Conservation (phyloP, 192 early-diverging fungal genomes). For the Chytriomyces hyalinus region DNA sequence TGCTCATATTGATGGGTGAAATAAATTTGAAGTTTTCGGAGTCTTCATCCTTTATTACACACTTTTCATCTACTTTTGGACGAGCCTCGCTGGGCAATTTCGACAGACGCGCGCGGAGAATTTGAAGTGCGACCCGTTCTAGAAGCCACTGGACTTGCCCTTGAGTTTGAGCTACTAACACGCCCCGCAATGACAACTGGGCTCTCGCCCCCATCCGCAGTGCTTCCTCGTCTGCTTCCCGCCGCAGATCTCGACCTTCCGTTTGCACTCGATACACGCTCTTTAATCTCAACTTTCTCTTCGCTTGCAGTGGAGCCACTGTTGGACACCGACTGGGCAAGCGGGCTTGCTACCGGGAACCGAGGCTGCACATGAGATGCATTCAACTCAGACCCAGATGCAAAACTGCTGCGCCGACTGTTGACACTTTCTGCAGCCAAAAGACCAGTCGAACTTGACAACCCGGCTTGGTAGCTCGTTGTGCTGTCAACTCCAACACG, state of each 20-base stretch:
- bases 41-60: too few relatives aligned
- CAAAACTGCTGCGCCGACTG: too few relatives aligned
- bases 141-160: too few relatives aligned
- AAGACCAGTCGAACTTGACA: background rate
- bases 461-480: background rate
- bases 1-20: background rate
- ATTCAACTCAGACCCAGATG: too few relatives aligned
- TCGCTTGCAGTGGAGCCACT: background rate
- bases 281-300: background rate
- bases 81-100: background rate
- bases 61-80: background rate
- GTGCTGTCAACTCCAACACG: background rate
- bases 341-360: too few relatives aligned
- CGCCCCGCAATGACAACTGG: background rate
- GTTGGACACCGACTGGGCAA: too few relatives aligned
- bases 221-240: background rate
- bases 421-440: background rate
- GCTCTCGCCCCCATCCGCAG: background rate
- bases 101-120: background rate
- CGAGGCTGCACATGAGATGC: background rate
- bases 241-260: background rate
- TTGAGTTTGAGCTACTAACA: too few relatives aligned
- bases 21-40: too few relatives aligned
- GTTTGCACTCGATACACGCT: background rate
- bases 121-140: background rate